phyloP scores from a whole-genome alignment of 1,139 yeast species.

The Nadsonia starkeyi-henricii region DNA sequence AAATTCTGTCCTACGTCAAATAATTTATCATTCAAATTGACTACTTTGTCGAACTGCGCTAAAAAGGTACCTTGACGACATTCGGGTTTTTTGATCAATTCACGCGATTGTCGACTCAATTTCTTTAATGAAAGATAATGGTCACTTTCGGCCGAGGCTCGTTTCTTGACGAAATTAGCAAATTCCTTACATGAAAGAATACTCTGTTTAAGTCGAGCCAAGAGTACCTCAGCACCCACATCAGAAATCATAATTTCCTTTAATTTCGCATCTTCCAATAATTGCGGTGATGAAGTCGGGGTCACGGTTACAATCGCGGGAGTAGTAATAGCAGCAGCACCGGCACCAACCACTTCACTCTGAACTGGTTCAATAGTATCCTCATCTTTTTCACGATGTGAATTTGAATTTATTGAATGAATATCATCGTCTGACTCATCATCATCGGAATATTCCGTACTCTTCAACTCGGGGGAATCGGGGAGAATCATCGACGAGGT shows the following conservation, averaged over 20 bases:
- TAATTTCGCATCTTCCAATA: constrained; percentile 36
- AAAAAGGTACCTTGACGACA: constrained; percentile 60
- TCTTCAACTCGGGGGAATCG: not conserved
- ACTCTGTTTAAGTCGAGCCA: constrained; percentile 65
- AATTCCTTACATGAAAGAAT: constrained; percentile 76
- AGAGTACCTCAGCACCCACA: constrained; percentile 45
- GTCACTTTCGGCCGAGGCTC: constrained; percentile 67
- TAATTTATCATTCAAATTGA: constrained; percentile 66
- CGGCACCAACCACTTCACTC: not conserved
- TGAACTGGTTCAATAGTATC: too few species aligned
- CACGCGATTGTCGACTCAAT: constrained; percentile 41
- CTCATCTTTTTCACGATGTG: too few species aligned
- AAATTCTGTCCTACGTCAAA: constrained; percentile 62
- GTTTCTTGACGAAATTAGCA: constrained; percentile 61
- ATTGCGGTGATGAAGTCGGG: constrained; percentile 4
- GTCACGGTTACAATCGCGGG: not conserved
- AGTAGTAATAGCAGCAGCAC: not conserved
- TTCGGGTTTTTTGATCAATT: constrained; percentile 34
- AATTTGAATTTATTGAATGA: too few species aligned
- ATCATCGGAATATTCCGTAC: not conserved
- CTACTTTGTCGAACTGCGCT: constrained; percentile 48
- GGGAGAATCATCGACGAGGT: not conserved
- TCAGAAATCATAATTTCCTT: constrained; percentile 41
- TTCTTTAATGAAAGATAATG: constrained; percentile 63
- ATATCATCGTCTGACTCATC: not conserved